Percentiles rank a stretch among this genome's conserved stretches.
Evolutionary conservation across 805 yeast species (phyloP).

Genomic region (Myxozyma nipponensis): DNA sequence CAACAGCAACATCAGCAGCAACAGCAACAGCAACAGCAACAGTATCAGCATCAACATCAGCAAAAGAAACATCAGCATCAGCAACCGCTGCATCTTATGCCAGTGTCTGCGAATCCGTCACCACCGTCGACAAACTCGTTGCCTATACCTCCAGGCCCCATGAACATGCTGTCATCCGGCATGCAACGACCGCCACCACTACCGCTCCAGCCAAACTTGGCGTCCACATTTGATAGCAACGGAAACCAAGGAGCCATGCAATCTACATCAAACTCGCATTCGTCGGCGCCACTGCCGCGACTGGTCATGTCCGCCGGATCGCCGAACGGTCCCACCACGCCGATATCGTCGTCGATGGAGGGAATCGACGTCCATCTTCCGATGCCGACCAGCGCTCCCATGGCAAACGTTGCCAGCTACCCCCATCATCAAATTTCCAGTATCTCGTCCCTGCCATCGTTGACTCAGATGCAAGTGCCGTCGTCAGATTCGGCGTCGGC

Average conservation of each 20-base stretch:
- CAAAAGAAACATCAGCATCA: slow-evolving; percentile 24
- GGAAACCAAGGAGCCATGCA: background rate
- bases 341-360: background rate
- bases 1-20: no score
- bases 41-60: no score
- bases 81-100: slow-evolving; percentile 17
- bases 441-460: background rate
- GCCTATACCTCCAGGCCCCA: no score
- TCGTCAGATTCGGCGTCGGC: background rate
- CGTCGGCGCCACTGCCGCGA: background rate
- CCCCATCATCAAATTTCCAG: background rate
- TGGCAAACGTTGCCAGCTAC: background rate
- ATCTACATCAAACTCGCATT: no score
- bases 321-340: background rate
- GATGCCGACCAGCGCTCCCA: background rate
- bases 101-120: slow-evolving; percentile 7
- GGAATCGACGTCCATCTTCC: background rate
- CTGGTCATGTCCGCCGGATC: background rate
- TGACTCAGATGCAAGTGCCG: background rate
- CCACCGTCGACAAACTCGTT: slow-evolving; percentile 8
- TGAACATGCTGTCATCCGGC: no score
- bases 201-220: background rate
- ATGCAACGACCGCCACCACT: background rate
- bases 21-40: no score
- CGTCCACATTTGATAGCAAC: background rate